These are phyloP conservation scores for Pholiota molesta DNA, from an alignment of 768 basidiomycete species.

Conservation along the genomic window DNA sequence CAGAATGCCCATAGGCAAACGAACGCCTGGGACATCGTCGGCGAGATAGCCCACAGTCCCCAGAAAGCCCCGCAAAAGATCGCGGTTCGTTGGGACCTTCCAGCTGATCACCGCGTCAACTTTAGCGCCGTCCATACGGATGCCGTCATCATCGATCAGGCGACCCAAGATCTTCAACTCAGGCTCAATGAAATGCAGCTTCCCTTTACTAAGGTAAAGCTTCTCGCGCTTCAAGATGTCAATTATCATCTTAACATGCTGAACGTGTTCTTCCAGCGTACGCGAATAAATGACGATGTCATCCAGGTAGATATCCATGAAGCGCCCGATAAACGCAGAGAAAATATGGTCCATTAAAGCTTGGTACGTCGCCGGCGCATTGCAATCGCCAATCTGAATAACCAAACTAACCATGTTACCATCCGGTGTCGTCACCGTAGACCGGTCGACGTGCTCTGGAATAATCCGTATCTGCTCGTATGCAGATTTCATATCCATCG, in stretches of 20 bases:
- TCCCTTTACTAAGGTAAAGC: conserved; percentile 32
- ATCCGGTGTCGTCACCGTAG: conserved; percentile 12
- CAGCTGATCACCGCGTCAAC: conserved; percentile 35
- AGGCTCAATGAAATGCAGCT: conserved; percentile 31
- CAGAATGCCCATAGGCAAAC: conserved; percentile 38
- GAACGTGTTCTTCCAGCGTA: conserved; percentile 34
- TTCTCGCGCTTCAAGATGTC: conserved; percentile 25
- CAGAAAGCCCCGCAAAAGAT: conserved; percentile 32
- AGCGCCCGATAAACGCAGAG: conserved; percentile 30
- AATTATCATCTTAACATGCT: conserved; percentile 32
- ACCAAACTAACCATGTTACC: no score
- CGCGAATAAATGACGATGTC: conserved; percentile 39
- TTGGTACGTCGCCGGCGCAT: conserved; percentile 36
- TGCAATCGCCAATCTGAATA: conserved; percentile 17
- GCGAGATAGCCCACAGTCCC: conserved; percentile 27
- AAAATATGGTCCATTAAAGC: conserved; percentile 38
- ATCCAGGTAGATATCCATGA: conserved; percentile 34
- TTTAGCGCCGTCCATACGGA: no score
- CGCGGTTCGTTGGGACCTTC: conserved; percentile 31
- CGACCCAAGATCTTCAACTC: conserved; percentile 27
- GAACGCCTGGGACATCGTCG: conserved; percentile 27
- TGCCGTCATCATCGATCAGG: conserved; percentile 32
- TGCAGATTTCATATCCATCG: conserved; percentile 6
- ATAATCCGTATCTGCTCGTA: conserved; percentile 17
- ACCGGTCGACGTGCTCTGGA: conserved; percentile 10